Evolutionary conservation across 208 protist species (phyloP).

Genomic region (Vickermania spadyakhi): DNA sequence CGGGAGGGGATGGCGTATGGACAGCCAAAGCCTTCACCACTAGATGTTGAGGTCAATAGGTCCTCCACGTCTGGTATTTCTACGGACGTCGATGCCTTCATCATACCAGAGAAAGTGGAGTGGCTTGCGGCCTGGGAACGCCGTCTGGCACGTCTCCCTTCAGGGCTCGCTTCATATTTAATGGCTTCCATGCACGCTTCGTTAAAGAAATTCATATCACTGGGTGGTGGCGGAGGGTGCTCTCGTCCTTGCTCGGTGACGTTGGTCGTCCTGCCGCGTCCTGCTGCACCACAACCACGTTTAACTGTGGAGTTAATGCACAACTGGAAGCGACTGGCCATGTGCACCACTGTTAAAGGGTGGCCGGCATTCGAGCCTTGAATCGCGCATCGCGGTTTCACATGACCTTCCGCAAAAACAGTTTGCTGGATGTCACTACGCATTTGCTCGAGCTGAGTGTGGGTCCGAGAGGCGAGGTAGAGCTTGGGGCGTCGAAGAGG

Average conservation of each 20-base stretch:
- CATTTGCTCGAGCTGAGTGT: conserved; percentile 93
- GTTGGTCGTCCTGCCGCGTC: no score
- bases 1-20: conserved; percentile 10
- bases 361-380: neutral
- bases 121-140: conserved; percentile 1
- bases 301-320: conserved; percentile 79
- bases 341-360: conserved; percentile 56
- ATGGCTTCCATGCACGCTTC: conserved; percentile 91
- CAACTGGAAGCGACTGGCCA: conserved; percentile 86
- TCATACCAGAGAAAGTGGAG: no score
- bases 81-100: neutral
- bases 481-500: conserved; percentile 74
- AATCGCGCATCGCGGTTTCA: conserved; percentile 7
- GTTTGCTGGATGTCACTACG: conserved; percentile 85
- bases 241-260: no score
- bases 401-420: conserved; percentile 41
- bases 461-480: conserved; percentile 92
- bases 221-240: no score
- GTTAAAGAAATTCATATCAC: conserved; percentile 60
- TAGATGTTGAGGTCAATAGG: neutral
- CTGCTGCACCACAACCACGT: conserved; percentile 11
- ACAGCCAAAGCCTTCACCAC: conserved; percentile 10
- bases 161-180: conserved; percentile 41
- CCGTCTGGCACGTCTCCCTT: conserved; percentile 26
- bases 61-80: neutral